These are phyloP conservation scores for Salvia splendens DNA, from an alignment of 257 asterid genomes.

Conservation along the genomic window DNA sequence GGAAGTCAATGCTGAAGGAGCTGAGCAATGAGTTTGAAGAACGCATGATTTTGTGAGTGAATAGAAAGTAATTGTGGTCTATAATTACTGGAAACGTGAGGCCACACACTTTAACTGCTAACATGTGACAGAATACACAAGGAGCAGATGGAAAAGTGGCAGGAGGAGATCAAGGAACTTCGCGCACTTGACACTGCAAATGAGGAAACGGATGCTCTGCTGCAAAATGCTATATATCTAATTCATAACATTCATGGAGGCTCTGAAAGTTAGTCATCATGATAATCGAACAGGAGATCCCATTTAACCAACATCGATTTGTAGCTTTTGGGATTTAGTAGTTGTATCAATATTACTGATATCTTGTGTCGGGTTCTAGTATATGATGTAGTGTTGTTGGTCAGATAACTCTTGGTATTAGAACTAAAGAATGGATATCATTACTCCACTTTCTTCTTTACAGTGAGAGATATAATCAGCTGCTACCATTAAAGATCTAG, in stretches of 20 bases:
- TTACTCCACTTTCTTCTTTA: not conserved
- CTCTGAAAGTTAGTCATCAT: constrained; percentile 32
- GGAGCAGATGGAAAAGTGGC: constrained; percentile 89
- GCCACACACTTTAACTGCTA: constrained; percentile 32
- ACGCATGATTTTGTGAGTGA: constrained; percentile 66
- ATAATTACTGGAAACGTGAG: constrained; percentile 21
- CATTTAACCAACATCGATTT: constrained; percentile 2
- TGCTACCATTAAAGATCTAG: no score
- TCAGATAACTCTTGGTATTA: not conserved
- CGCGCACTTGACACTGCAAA: constrained; percentile 73
- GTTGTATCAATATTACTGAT: constrained; percentile 17
- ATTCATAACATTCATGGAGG: constrained; percentile 59
- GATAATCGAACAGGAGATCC: constrained; percentile 17
- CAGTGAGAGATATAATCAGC: not conserved
- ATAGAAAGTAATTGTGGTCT: not conserved
- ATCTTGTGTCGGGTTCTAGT: constrained; percentile 30
- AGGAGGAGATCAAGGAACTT: constrained; percentile 83
- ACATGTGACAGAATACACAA: constrained; percentile 62
- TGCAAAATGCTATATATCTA: constrained; percentile 64
- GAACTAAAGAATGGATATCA: not conserved
- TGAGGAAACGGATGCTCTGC: constrained; percentile 63
- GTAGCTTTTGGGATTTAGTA: constrained; percentile 24
- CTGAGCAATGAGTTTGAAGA: constrained; percentile 80
- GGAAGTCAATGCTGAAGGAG: constrained; percentile 85
- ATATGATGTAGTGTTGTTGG: constrained; percentile 8